phyloP scores from a whole-genome alignment of 2,329 filamentous ascomycete genomes.

The Fonsecaea nubica region DNA sequence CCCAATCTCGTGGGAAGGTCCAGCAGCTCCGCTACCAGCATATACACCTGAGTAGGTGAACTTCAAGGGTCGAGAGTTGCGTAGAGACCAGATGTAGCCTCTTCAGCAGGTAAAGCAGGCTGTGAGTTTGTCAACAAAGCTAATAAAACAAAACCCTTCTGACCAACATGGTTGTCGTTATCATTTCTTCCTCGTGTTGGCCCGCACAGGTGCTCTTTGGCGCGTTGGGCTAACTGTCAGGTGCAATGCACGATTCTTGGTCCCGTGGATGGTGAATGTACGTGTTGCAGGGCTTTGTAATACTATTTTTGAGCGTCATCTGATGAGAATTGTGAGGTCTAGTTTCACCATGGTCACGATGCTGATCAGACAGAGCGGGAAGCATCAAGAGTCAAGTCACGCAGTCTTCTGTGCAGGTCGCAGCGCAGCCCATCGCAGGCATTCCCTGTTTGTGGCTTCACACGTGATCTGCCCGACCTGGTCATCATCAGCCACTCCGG shows the following conservation, averaged over 20 bases:
- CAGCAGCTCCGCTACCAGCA: no score
- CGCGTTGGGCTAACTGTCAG: background rate
- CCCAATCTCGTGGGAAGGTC: no score
- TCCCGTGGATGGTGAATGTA: background rate
- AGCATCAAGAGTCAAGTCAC: background rate
- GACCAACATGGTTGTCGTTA: background rate
- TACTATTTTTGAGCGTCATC: background rate
- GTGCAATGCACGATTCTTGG: background rate
- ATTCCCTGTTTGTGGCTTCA: conserved; percentile 11
- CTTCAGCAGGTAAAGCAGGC: no score
- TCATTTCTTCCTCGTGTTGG: no score
- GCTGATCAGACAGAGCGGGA: background rate
- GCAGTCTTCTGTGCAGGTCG: background rate
- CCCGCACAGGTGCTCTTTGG: background rate
- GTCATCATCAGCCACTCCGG: conserved; percentile 14
- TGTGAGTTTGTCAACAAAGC: no score
- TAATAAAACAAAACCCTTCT: no score
- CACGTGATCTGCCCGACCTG: conserved; percentile 12
- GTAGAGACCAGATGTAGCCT: no score
- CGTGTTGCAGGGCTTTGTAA: background rate
- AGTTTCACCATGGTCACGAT: background rate
- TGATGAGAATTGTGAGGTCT: background rate
- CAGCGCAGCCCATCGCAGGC: background rate
- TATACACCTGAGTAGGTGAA: no score
- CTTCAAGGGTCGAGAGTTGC: no score